phyloP scores from a whole-genome alignment of 768 basidiomycete species.

The Gymnopilus dilepis region DNA sequence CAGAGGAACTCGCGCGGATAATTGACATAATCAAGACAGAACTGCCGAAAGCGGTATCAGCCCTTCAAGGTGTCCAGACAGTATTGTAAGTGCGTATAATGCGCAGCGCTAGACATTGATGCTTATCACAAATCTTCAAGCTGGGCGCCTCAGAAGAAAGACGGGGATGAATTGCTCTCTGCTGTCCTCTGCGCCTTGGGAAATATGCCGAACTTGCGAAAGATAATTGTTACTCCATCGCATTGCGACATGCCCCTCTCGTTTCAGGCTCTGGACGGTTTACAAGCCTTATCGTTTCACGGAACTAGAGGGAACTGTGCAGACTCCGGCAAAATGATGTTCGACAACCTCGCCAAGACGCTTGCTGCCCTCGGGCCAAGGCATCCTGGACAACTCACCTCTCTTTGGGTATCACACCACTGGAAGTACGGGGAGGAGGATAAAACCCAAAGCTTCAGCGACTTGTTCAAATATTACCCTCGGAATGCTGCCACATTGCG shows the following conservation, averaged over 20 bases:
- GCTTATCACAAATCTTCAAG: neutral
- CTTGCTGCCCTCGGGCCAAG: neutral
- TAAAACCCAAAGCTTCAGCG: neutral
- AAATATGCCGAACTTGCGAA: neutral
- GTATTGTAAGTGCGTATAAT: neutral
- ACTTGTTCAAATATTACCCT: slow-evolving; percentile 5
- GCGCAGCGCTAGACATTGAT: neutral
- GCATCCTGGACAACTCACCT: neutral
- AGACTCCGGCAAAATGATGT: neutral
- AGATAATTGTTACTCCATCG: neutral
- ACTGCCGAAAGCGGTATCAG: neutral
- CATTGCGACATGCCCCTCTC: neutral
- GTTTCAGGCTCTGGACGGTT: neutral
- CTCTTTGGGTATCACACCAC: neutral
- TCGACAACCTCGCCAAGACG: neutral
- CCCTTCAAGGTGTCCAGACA: neutral
- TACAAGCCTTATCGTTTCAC: neutral
- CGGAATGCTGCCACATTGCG: neutral
- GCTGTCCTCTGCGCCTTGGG: neutral
- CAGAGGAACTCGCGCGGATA: neutral
- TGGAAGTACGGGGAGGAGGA: neutral
- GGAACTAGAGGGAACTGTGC: neutral
- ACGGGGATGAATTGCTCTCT: neutral
- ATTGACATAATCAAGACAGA: neutral
- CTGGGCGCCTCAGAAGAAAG: neutral